Evolutionary conservation across 1,284 basidiomycete genomes (phyloP), one percentile per base, ranked within the genome.

Genomic region (Trichosporon ovoides): DNA sequence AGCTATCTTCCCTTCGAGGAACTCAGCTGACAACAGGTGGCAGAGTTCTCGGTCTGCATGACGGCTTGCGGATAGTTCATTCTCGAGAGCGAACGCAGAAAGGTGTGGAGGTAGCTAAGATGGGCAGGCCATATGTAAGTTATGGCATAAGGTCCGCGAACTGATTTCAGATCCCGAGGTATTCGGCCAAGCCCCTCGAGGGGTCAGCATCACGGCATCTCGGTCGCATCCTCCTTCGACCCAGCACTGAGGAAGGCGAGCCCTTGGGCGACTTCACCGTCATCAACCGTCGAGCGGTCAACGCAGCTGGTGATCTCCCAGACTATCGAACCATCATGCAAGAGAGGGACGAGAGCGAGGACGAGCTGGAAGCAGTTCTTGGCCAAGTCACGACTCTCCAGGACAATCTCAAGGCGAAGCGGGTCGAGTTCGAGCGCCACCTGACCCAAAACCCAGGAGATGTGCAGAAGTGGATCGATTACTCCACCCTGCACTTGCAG

Each of bases 401-500:
- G 49, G 64, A 69, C 19, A 60, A 66, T 19, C 49, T 71, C 3
- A 64, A 67, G 14, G 36, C 50, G 9, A 62, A 60, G 9, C 73
- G 67, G 0, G 51, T 56, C 18, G 69, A 70, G 18, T 65, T 65
- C 22, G 75, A 77, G 57, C 50, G 60, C n/a, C 64, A 68, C 43
- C 61, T 76, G 1, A 52, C 60, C 6, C 51, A 54, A 0, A 13
- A 67, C 22, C 74, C 73, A 0, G 48, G 52, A 0, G 72, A 76
- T 36, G 57, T 72, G 2, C 61, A 67, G 2, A 50, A 53, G 24
- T 77, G 76, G 76, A 67, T 76, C 50, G 61, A 52, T 14, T 76
- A 72, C 55, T 70, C 75, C 1, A 68, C 56, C 16, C 58, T 74
- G 10, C 76, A 76, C 40, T 58, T 73, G 12, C 60, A 61, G 18